These are phyloP conservation scores for Aspergillus viridinutans DNA, from an alignment of 2,329 filamentous ascomycete species.

Conservation along the genomic window DNA sequence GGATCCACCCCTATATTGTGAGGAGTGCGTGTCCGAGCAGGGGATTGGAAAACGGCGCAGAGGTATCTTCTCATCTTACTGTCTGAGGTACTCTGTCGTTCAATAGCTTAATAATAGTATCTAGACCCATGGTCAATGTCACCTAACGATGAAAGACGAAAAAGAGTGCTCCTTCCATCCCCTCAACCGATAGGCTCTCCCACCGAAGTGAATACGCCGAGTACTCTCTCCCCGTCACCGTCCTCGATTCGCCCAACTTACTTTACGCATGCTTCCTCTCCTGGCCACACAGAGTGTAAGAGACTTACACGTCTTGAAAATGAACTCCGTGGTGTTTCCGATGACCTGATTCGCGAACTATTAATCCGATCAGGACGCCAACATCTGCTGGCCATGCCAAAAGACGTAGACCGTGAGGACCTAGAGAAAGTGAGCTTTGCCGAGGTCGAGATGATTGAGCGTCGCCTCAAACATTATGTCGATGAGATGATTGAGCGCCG, in stretches of 20 bases:
- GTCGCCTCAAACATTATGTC: constrained; percentile 11
- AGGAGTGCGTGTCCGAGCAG: constrained; percentile 6
- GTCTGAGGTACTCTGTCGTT: constrained; percentile 7
- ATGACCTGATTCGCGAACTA: constrained; percentile 12
- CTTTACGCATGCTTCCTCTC: constrained; percentile 13
- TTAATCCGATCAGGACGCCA: constrained; percentile 12
- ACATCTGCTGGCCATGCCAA: constrained; percentile 15
- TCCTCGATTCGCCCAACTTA: constrained; percentile 12
- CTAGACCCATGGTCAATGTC: constrained; percentile 11
- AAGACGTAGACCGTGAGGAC: constrained; percentile 6
- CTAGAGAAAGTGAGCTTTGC: constrained; percentile 5
- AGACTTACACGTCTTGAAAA: constrained; percentile 11
- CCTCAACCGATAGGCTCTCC: constrained; percentile 11
- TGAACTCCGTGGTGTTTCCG: constrained; percentile 14
- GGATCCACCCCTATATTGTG: constrained; percentile 16
- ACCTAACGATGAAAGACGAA: constrained; percentile 9
- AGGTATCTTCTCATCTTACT: constrained; percentile 14
- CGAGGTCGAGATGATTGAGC: constrained; percentile 8
- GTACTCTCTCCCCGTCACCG: constrained; percentile 11
- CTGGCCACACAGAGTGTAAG: constrained; percentile 4
- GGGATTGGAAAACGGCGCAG: constrained; percentile 13
- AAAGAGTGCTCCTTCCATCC: constrained; percentile 13
- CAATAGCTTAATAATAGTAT: constrained; percentile 11
- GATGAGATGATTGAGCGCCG: constrained; percentile 8
- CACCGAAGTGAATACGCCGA: constrained; percentile 18